Evolutionary conservation across 306 rosid genomes (phyloP).

Genomic region (Vigna hirtella): DNA sequence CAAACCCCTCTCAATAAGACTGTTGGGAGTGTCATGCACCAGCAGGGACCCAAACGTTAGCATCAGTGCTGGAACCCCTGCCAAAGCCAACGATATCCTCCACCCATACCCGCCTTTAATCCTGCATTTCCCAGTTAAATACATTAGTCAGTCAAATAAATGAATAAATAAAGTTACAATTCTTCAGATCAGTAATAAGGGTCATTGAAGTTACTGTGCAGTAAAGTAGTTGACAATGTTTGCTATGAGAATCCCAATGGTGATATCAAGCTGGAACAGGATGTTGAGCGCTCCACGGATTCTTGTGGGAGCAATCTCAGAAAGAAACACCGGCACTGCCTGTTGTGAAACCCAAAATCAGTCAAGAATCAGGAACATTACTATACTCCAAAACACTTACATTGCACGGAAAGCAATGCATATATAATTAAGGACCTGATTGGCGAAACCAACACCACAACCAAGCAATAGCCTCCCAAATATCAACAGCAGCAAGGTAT

Average conservation of each 20-base stretch:
- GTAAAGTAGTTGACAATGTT: conserved; percentile 61
- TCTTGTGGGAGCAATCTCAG: conserved; percentile 77
- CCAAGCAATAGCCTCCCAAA: conserved; percentile 70
- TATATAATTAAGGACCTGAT: conserved; percentile 53
- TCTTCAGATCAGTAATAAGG: not conserved
- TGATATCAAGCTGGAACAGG: conserved; percentile 67
- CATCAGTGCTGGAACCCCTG: conserved; percentile 58
- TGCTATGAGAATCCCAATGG: conserved; percentile 72
- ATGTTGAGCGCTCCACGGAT: conserved; percentile 77
- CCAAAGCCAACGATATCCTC: conserved; percentile 69
- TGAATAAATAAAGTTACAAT: not conserved
- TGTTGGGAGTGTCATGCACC: conserved; percentile 63
- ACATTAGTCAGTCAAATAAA: not conserved
- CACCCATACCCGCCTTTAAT: conserved; percentile 70
- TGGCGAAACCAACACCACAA: conserved; percentile 84
- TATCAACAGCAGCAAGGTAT: conserved; percentile 60
- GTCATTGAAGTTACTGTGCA: conserved; percentile 47
- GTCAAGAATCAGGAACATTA: not conserved
- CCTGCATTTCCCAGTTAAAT: conserved; percentile 31
- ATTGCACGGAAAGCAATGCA: not conserved
- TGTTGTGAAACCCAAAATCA: not conserved
- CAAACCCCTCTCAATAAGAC: conserved; percentile 61
- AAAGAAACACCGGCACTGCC: conserved; percentile 74
- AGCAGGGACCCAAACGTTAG: conserved; percentile 52
- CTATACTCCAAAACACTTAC: not conserved